phyloP scores from a whole-genome alignment of 495 filamentous ascomycete species.

The Hyphodiscus hymeniophilus region DNA sequence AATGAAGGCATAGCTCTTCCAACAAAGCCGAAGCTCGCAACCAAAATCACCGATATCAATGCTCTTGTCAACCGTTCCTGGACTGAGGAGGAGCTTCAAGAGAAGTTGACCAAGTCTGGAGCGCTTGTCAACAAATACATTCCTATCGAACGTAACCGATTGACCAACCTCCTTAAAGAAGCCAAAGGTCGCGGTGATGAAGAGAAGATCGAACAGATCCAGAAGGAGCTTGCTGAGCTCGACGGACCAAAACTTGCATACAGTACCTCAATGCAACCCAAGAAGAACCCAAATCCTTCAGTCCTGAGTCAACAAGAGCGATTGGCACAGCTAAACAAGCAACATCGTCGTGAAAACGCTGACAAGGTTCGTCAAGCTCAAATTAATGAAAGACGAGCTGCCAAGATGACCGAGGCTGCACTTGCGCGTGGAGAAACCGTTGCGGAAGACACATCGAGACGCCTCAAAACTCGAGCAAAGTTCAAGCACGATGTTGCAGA shows the following conservation, averaged over 20 bases:
- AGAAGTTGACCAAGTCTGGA: conserved; percentile 64
- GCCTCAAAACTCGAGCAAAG: conserved; percentile 53
- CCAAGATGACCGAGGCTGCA: conserved; percentile 45
- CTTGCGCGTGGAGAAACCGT: conserved; percentile 43
- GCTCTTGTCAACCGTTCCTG: conserved; percentile 66
- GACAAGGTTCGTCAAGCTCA: conserved; percentile 81
- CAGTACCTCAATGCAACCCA: conserved; percentile 46
- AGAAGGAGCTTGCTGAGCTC: conserved; percentile 59
- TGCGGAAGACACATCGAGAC: conserved; percentile 47
- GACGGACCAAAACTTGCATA: conserved; percentile 63
- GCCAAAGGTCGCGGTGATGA: conserved; percentile 53
- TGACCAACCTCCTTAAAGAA: conserved; percentile 53
- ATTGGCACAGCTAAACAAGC: conserved; percentile 64
- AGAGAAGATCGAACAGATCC: conserved; percentile 47
- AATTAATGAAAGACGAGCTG: conserved; percentile 61
- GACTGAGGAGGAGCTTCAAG: conserved; percentile 68
- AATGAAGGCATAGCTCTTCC: conserved; percentile 66
- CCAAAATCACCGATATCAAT: conserved; percentile 78
- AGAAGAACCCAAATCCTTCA: conserved; percentile 30
- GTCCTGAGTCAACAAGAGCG: conserved; percentile 57
- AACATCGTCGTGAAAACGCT: conserved; percentile 70
- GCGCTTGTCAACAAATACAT: conserved; percentile 44
- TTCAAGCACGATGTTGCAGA: conserved; percentile 48
- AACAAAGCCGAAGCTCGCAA: conserved; percentile 50
- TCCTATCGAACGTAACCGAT: conserved; percentile 52